Base-by-base conservation (phyloP, 352 stramenopile species). In the Elongisporangium senticosum region DNA sequence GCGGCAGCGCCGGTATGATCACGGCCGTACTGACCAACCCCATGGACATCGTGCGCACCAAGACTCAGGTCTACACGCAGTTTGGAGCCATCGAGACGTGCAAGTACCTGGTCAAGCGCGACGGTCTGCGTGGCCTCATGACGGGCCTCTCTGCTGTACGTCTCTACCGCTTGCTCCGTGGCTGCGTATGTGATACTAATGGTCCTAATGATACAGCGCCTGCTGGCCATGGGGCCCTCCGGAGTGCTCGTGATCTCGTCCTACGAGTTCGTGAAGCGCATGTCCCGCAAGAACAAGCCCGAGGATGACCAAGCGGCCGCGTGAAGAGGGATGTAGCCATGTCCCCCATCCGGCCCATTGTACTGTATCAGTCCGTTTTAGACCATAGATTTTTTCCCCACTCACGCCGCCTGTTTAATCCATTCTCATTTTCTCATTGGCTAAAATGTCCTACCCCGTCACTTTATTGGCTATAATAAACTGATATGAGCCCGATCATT, bases 201-300 rank as follows among this genome's bases (percentile, higher is more conserved):
- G 7, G 2, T 49, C 10, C n/a, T n/a, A n/a, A n/a, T 5, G 23
- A 26, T 39, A 49, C 52, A 95, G 86, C 83, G 86, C 7, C 64
- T 96, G 49, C 68, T 93, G 47, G 75, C 84, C 3, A 93, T 92
- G 72, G 86, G 81, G 1, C 87, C 87, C 37, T 95, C 85, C 1
- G 87, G 87, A 20, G 74, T 95, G 50, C 72, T 96, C 28, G 76
- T 96, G 64, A 83, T 96, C 53, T 86, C 87, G 14, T 91, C 87
- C 21, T 96, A 96, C 69, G 87, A 96, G 69, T 90, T 95, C 52
- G 83, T 96, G 54, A 96, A 96, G 76, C 84, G 87, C 58, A 77
- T 90, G 66, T 90, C 82, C 21, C 74, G 77, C 55, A 92, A 85
- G 61, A 69, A 74, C 15, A 69, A 74, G 5, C 51, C 68, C 10